Percentiles rank a stretch among this genome's conserved stretches.
These are phyloP conservation scores for Cynara cardunculus DNA, from an alignment of 129 eudicot genomes.

Conservation along the genomic window DNA sequence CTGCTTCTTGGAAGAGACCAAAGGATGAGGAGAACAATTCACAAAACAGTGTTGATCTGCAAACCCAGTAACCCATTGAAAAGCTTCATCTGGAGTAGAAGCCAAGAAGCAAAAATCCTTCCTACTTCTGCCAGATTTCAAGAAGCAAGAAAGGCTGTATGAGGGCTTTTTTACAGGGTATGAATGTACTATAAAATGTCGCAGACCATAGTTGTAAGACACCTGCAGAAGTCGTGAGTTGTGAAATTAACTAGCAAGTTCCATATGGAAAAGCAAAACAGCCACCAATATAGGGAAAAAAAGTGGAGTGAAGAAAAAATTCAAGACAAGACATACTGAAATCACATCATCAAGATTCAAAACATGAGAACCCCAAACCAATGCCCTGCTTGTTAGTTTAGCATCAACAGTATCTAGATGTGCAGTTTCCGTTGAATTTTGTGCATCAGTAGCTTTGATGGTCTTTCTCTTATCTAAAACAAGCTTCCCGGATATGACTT, in stretches of 20 bases:
- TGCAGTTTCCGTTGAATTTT: conserved; percentile 47
- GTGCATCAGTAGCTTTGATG: conserved; percentile 44
- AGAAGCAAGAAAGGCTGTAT: conserved; percentile 53
- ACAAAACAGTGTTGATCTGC: conserved; percentile 96
- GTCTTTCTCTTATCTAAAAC: conserved; percentile 68
- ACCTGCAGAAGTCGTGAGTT: conserved; percentile 50
- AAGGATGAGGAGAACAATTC: conserved; percentile 79
- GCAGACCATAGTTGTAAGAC: conserved; percentile 71
- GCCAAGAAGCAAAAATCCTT: conserved; percentile 87
- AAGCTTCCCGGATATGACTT: conserved; percentile 81
- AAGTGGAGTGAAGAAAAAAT: background rate
- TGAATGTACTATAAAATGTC: conserved; percentile 83
- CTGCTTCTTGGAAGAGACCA: conserved; percentile 81
- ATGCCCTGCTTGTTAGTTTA: conserved; percentile 90
- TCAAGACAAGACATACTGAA: conserved; percentile 51
- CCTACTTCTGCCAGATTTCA: conserved; percentile 69
- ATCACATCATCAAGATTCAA: conserved; percentile 71
- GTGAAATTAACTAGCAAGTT: background rate
- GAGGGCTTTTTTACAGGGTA: conserved; percentile 62
- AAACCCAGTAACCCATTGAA: conserved; percentile 87
- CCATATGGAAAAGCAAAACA: conserved; percentile 6
- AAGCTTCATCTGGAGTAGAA: conserved; percentile 73
- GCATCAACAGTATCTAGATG: conserved; percentile 75
- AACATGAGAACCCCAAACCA: conserved; percentile 86
- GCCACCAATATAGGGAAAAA: background rate